Percentiles rank a stretch among this genome's conserved stretches.
phyloP scores from a whole-genome alignment of 1,284 basidiomycete species.

The Fistulinella cinereoalba region DNA sequence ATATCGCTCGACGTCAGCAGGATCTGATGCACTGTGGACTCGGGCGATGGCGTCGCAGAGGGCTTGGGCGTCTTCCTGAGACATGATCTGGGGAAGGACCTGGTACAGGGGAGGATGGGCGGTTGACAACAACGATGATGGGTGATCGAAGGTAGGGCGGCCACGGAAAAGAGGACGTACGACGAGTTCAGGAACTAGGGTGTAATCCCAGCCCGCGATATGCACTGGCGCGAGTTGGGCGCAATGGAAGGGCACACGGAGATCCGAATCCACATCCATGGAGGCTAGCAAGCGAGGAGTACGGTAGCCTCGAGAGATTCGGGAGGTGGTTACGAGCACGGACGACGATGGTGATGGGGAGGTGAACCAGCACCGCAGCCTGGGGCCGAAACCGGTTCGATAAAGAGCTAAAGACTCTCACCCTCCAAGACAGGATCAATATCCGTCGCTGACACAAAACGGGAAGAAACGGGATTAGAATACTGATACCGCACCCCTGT shows the following conservation, averaged over 20 bases:
- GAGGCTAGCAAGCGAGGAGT: neutral
- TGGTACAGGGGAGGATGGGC: neutral
- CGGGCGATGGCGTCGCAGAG: slow-evolving; percentile 17
- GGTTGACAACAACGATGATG: slow-evolving; percentile 1
- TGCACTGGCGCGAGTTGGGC: slow-evolving; percentile 27
- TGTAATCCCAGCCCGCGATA: slow-evolving; percentile 29
- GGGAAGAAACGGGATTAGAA: slow-evolving; percentile 14
- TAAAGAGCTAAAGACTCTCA: neutral
- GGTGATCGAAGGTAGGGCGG: slow-evolving; percentile 6
- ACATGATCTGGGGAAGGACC: slow-evolving; percentile 23
- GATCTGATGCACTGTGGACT: slow-evolving; percentile 17
- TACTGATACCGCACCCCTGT: slow-evolving; percentile 1
- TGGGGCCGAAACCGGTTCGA: neutral
- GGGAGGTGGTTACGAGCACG: neutral
- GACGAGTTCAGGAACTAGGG: slow-evolving; percentile 24
- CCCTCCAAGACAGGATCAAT: neutral
- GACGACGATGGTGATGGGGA: neutral
- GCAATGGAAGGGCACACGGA: slow-evolving; percentile 31
- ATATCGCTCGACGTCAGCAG: slow-evolving; percentile 18
- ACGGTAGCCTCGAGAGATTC: neutral
- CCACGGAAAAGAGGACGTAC: slow-evolving; percentile 18
- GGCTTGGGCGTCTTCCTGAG: slow-evolving; percentile 21
- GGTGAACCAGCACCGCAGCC: neutral
- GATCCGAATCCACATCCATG: slow-evolving; percentile 23
- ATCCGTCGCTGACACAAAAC: neutral